phyloP scores from a whole-genome alignment of 768 basidiomycete species.

The Hydnum rufescens region DNA sequence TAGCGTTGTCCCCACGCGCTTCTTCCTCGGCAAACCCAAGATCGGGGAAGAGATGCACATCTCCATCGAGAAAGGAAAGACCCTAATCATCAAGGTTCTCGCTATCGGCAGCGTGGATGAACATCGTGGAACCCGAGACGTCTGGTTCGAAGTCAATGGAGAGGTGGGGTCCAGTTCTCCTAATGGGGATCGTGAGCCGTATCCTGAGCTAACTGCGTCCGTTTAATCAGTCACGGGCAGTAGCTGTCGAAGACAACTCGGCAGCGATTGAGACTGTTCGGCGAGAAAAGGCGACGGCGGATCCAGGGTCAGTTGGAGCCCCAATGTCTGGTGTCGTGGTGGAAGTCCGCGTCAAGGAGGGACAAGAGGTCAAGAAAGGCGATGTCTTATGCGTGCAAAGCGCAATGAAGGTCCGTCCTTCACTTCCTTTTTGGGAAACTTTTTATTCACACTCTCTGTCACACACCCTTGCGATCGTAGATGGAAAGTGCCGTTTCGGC shows the following conservation, averaged over 20 bases:
- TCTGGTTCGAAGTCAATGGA: slow-evolving; percentile 97
- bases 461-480: no score
- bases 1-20: slow-evolving; percentile 88
- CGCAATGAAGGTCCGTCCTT: slow-evolving; percentile 72
- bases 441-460: slow-evolving; percentile 10
- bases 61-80: slow-evolving; percentile 91
- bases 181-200: neutral
- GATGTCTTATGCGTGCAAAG: slow-evolving; percentile 90
- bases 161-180: no score
- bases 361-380: slow-evolving; percentile 93
- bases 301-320: slow-evolving; percentile 93
- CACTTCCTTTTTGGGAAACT: neutral
- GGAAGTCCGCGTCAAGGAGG: slow-evolving; percentile 94
- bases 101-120: slow-evolving; percentile 87
- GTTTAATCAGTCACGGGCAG: slow-evolving; percentile 89
- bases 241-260: slow-evolving; percentile 89
- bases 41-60: slow-evolving; percentile 94
- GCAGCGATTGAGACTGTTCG: slow-evolving; percentile 90
- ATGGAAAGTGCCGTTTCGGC: slow-evolving; percentile 97
- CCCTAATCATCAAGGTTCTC: slow-evolving; percentile 86
- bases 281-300: slow-evolving; percentile 82
- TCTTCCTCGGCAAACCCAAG: slow-evolving; percentile 85
- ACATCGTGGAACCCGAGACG: slow-evolving; percentile 80
- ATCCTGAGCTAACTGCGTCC: neutral
- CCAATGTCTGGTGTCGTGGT: slow-evolving; percentile 98